Percentiles rank a stretch among this genome's conserved stretches.
These are phyloP conservation scores for Stevia rebaudiana DNA, from an alignment of 140 eudicot species.

Conservation along the genomic window DNA sequence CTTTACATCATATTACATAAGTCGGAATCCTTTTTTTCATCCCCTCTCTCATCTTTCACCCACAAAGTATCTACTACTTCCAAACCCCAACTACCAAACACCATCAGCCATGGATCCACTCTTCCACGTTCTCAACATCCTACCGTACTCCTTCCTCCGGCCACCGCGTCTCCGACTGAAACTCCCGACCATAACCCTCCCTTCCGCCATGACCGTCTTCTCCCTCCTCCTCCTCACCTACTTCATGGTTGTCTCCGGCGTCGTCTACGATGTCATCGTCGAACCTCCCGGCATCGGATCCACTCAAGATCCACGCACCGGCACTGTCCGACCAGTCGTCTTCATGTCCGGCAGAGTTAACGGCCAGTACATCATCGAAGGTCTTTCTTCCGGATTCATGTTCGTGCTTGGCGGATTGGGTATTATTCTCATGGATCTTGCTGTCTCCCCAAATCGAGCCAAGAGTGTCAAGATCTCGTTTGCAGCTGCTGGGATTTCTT, in stretches of 20 bases:
- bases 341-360: conserved; percentile 88
- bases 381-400: conserved; percentile 89
- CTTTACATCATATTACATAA: too few relatives aligned
- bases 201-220: conserved; percentile 75
- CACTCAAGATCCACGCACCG: conserved; percentile 66
- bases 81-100: conserved; percentile 19
- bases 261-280: conserved; percentile 92
- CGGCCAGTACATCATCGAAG: conserved; percentile 93
- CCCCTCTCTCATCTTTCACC: background rate
- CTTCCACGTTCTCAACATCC: conserved; percentile 39
- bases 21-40: background rate
- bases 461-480: conserved; percentile 69
- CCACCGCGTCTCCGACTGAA: conserved; percentile 94
- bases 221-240: conserved; percentile 83
- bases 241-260: conserved; percentile 94
- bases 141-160: conserved; percentile 80
- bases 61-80: conserved; percentile 4
- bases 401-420: conserved; percentile 90
- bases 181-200: conserved; percentile 71
- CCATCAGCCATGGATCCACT: conserved; percentile 56
- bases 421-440: conserved; percentile 67
- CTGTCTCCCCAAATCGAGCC: conserved; percentile 52
- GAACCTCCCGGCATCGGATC: conserved; percentile 98
- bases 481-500: conserved; percentile 54
- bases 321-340: conserved; percentile 77